phyloP scores from a whole-genome alignment of 2,329 filamentous ascomycete species.

The Diaporthe sp. region DNA sequence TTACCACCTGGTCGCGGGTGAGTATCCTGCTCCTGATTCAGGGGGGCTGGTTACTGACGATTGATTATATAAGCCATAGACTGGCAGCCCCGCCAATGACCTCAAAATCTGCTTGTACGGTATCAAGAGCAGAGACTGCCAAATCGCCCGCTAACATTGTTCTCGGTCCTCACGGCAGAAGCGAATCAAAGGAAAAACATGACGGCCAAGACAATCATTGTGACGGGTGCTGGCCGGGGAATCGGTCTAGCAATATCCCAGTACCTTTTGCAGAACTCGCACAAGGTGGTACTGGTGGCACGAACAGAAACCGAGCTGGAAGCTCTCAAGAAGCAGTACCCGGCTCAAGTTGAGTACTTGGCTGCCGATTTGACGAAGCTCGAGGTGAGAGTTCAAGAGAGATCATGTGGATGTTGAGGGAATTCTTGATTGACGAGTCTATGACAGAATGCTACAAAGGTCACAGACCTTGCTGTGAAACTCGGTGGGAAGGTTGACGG shows the following conservation, averaged over 20 bases:
- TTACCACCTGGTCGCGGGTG: background rate
- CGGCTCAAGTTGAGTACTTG: constrained; percentile 68
- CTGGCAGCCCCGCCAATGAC: constrained; percentile 24
- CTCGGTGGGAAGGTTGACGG: constrained; percentile 83
- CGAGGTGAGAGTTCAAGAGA: constrained; percentile 54
- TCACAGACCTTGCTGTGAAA: constrained; percentile 74
- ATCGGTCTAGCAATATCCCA: constrained; percentile 70
- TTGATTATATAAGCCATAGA: constrained; percentile 29
- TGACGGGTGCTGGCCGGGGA: constrained; percentile 76
- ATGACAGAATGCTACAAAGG: constrained; percentile 67
- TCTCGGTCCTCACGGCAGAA: background rate
- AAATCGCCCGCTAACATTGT: background rate
- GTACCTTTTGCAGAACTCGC: constrained; percentile 64
- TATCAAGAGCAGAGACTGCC: constrained; percentile 7
- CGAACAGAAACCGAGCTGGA: constrained; percentile 65
- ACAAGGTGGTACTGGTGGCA: constrained; percentile 72
- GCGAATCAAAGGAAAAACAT: constrained; percentile 49
- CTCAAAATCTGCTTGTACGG: constrained; percentile 30
- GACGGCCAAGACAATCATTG: constrained; percentile 76
- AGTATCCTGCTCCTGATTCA: background rate
- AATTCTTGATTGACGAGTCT: constrained; percentile 3
- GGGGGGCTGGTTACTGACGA: background rate
- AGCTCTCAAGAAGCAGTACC: constrained; percentile 64
- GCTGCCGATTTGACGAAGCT: constrained; percentile 67
- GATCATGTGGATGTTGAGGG: background rate